Conservation (phyloP, 495 filamentous ascomycete genomes). For the Aspergillus haitiensis region DNA sequence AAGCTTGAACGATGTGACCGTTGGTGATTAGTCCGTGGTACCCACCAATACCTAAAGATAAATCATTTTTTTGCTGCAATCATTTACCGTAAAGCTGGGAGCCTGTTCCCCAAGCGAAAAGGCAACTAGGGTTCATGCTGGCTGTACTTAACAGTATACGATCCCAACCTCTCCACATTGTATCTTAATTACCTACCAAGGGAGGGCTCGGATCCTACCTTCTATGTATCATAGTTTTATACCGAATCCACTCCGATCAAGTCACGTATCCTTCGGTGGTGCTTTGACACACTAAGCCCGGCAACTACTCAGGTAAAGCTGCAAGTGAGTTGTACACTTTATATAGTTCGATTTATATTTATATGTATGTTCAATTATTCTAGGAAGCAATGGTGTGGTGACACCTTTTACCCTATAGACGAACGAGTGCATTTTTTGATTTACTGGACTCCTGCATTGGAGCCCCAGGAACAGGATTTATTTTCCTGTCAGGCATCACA, state of each 20-base stretch:
- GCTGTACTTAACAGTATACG: not conserved
- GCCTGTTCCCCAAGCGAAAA: not conserved
- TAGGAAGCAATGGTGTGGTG: not conserved
- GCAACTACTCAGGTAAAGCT: not conserved
- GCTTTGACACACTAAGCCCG: not conserved
- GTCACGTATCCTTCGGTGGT: slow-evolving; percentile 7
- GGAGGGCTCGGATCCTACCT: not conserved
- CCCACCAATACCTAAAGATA: slow-evolving; percentile 3
- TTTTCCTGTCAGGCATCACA: slow-evolving; percentile 8
- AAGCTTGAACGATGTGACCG: not conserved
- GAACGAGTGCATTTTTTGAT: not conserved
- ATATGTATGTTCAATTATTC: not conserved
- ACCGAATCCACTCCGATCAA: not conserved
- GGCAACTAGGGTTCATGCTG: not conserved
- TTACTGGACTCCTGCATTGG: not conserved
- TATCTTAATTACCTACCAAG: not conserved
- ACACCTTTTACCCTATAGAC: not conserved
- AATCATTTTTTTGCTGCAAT: not conserved
- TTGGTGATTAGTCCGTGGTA: not conserved
- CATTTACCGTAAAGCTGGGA: slow-evolving; percentile 1
- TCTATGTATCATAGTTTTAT: not conserved
- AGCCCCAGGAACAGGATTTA: not conserved
- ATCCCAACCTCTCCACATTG: not conserved
- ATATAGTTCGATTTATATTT: not conserved
- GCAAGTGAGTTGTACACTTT: slow-evolving; percentile 8